Conservation (phyloP, 148 eudicot genomes). For the Dianthus caryophyllus region DNA sequence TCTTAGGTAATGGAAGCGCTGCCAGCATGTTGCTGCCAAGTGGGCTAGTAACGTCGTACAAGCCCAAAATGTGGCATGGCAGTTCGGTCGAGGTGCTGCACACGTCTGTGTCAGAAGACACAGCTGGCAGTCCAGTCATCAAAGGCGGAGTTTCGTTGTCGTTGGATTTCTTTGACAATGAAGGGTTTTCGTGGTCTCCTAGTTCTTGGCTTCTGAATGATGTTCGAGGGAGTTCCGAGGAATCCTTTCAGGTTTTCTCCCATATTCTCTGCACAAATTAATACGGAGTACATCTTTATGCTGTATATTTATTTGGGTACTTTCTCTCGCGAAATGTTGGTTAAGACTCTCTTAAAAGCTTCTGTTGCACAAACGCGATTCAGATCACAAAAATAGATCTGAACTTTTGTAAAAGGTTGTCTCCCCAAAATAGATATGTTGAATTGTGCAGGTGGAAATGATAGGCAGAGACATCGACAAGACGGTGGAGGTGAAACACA, state of each 20-base stretch:
- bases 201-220: slow-evolving; percentile 46
- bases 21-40: slow-evolving; percentile 71
- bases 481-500: slow-evolving; percentile 48
- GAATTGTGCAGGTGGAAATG: slow-evolving; percentile 61
- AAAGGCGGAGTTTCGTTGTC: slow-evolving; percentile 72
- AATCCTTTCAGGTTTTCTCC: slow-evolving; percentile 53
- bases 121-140: slow-evolving; percentile 32
- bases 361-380: too few species aligned
- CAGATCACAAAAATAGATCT: too few species aligned
- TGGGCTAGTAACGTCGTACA: slow-evolving; percentile 79
- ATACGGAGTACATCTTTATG: background rate
- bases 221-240: slow-evolving; percentile 50
- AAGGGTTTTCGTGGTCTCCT: slow-evolving; percentile 60
- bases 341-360: too few species aligned
- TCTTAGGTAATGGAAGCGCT: slow-evolving; percentile 57
- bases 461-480: slow-evolving; percentile 37
- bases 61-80: slow-evolving; percentile 85
- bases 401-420: too few species aligned
- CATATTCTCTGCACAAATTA: background rate
- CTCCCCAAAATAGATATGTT: background rate
- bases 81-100: slow-evolving; percentile 71
- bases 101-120: slow-evolving; percentile 47
- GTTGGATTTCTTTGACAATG: slow-evolving; percentile 31
- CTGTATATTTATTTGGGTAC: background rate
- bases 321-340: background rate